Evolutionary conservation across 23 red algal species (phyloP).

Genomic region (Chondrus crispus): DNA sequence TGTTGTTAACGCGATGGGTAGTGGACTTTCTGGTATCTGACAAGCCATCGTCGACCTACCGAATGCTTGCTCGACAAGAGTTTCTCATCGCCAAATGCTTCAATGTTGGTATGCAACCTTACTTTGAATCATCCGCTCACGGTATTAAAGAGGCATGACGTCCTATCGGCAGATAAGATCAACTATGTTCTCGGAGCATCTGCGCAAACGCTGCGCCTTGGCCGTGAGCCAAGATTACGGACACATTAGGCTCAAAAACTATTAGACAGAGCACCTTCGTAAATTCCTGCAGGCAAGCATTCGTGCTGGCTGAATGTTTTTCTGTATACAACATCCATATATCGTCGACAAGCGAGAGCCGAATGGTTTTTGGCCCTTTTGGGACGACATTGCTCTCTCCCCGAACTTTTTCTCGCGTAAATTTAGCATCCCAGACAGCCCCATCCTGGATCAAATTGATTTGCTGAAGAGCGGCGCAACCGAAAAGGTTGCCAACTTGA

Average conservation of each 20-base stretch:
- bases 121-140: too few species aligned
- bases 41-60: slow-evolving; percentile 26
- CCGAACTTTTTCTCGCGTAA: slow-evolving; percentile 73
- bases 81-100: slow-evolving; percentile 55
- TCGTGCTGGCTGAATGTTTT: too few species aligned
- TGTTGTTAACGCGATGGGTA: slow-evolving; percentile 25
- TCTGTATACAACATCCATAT: slow-evolving; percentile 60
- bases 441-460: slow-evolving; percentile 68
- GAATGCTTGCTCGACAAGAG: slow-evolving; percentile 39
- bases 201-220: too few species aligned
- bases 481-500: not conserved
- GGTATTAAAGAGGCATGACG: too few species aligned
- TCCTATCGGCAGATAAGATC: too few species aligned
- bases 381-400: slow-evolving; percentile 5
- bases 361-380: slow-evolving; percentile 45
- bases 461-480: slow-evolving; percentile 43
- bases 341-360: slow-evolving; percentile 25
- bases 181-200: too few species aligned
- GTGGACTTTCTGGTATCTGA: slow-evolving; percentile 47
- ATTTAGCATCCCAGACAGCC: slow-evolving; percentile 49
- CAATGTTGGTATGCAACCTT: slow-evolving; percentile 40
- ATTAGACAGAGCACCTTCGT: too few species aligned
- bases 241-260: too few species aligned
- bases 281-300: too few species aligned
- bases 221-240: too few species aligned